Evolutionary conservation across 192 early-diverging fungal genomes (phyloP).

Genomic region (Backusella psychrophila): DNA sequence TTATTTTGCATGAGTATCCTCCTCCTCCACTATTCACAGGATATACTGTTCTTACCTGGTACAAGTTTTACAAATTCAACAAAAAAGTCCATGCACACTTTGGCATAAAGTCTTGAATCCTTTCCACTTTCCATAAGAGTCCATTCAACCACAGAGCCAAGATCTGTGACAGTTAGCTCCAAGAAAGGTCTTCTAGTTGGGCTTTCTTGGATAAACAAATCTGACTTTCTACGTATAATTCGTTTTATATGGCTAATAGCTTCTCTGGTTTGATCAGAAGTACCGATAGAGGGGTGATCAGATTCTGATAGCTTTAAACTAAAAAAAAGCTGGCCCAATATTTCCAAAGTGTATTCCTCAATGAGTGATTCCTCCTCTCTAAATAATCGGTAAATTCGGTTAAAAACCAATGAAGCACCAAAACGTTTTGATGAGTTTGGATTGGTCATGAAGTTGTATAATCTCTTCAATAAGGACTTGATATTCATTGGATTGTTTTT

Average conservation of each 20-base stretch:
- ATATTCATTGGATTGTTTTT: slow-evolving; percentile 58
- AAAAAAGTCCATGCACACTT: slow-evolving; percentile 61
- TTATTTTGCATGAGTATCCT: neutral
- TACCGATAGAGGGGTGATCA: slow-evolving; percentile 62
- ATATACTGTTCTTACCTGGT: slow-evolving; percentile 36
- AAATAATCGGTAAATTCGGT: slow-evolving; percentile 65
- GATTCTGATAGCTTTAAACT: slow-evolving; percentile 57
- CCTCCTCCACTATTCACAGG: neutral
- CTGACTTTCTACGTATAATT: slow-evolving; percentile 54
- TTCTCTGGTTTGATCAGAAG: slow-evolving; percentile 42
- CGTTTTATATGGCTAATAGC: slow-evolving; percentile 60
- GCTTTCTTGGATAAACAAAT: slow-evolving; percentile 47
- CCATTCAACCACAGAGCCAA: slow-evolving; percentile 56
- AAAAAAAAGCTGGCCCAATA: slow-evolving; percentile 65
- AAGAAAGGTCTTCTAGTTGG: slow-evolving; percentile 45
- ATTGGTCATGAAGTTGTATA: slow-evolving; percentile 64
- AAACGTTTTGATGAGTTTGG: slow-evolving; percentile 61
- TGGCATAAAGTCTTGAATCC: slow-evolving; percentile 58
- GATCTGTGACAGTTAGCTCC: slow-evolving; percentile 32
- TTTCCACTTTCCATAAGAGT: slow-evolving; percentile 52
- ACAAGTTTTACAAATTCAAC: slow-evolving; percentile 47
- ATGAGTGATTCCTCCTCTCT: slow-evolving; percentile 65
- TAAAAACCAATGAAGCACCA: slow-evolving; percentile 67
- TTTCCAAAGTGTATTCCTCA: slow-evolving; percentile 65
- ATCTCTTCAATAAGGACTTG: slow-evolving; percentile 66